Base-by-base conservation (phyloP, 1,284 basidiomycete species). In the Malassezia equina region DNA sequence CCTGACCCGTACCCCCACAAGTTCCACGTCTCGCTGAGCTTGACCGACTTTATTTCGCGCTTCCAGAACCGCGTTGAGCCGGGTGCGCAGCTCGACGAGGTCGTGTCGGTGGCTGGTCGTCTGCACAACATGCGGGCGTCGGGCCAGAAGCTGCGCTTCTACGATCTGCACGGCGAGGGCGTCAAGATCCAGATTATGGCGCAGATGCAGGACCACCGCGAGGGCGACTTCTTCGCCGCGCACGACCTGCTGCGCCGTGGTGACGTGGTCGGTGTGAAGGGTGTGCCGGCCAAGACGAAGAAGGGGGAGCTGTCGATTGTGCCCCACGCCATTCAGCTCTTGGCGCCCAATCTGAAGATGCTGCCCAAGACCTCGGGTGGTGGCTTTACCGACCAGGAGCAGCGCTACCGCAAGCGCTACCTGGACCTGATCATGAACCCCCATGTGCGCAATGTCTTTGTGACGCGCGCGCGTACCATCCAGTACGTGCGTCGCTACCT, bases 1-100 rank as follows among this genome's bases (percentile, higher is more conserved):
- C 76, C 76, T 4, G 88, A 93, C 75, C 93, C 94, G 3, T 99
- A 98, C 79, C 93, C 94, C 19, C 94, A 99, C 84, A 99, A 99
- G 82, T 99, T 98, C 79, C 77, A 94, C 69, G 90, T 94, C 40
- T 80, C 85, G 45, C 79, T 79, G 61, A 88, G 86, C n/a, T 80
- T 98, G 69, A 79, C 83, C 15, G 74, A 79, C 12, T 99, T 85
- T 77, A 83, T 96, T 73, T 76, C 81, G 13, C 78, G 81, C 57
- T 98, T 88, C 73, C 86, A 86, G 40, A 55, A 70, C 25, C 84
- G 62, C 52, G 43, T 67, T 40, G 62, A 71, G 62, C 60, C 65
- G 3, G 71, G 71, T 23, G 60, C 64, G 47, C 63, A 66, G 40
- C 59, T 73, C 44, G 64, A 66, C 51, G 60, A 62, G 41, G 67